Conservation (phyloP, 2,329 filamentous ascomycete genomes). For the Claviceps pazoutovae region DNA sequence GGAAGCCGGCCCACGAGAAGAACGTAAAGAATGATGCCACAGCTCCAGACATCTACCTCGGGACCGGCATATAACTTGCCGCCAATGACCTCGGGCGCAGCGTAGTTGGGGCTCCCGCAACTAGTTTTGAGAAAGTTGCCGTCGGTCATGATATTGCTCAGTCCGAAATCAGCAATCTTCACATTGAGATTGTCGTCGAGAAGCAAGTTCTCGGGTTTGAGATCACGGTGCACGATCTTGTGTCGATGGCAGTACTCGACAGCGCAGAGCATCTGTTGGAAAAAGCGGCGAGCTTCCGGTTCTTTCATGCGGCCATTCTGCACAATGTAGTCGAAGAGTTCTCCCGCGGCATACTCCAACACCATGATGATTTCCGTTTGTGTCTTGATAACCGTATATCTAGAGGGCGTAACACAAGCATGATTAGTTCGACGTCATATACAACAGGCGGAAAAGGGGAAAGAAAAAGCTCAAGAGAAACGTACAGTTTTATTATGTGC, state of each 20-base stretch:
- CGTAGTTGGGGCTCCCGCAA: conserved; percentile 96
- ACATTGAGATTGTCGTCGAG: conserved; percentile 93
- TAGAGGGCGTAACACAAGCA: conserved; percentile 19
- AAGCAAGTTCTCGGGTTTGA: conserved; percentile 93
- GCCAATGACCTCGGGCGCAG: conserved; percentile 92
- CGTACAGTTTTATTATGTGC: conserved; percentile 95
- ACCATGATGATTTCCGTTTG: conserved; percentile 96
- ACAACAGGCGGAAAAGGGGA: no score
- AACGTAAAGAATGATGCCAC: conserved; percentile 81
- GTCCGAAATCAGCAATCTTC: conserved; percentile 96
- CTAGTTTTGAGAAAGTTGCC: conserved; percentile 98
- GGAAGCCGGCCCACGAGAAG: conserved; percentile 71
- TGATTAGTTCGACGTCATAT: neutral
- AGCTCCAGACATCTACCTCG: conserved; percentile 97
- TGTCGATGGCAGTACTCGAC: conserved; percentile 98
- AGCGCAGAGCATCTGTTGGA: conserved; percentile 97
- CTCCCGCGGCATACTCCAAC: conserved; percentile 88
- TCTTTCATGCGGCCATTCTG: conserved; percentile 86
- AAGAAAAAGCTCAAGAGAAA: conserved; percentile 7
- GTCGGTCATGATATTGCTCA: conserved; percentile 99
- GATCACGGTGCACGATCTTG: conserved; percentile 94
- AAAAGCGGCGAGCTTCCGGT: conserved; percentile 87
- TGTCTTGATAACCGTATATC: conserved; percentile 94
- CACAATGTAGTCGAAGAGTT: conserved; percentile 97
- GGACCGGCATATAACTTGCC: conserved; percentile 95